Base-by-base conservation (phyloP, 768 basidiomycete species). In the Agaricus bisporus region DNA sequence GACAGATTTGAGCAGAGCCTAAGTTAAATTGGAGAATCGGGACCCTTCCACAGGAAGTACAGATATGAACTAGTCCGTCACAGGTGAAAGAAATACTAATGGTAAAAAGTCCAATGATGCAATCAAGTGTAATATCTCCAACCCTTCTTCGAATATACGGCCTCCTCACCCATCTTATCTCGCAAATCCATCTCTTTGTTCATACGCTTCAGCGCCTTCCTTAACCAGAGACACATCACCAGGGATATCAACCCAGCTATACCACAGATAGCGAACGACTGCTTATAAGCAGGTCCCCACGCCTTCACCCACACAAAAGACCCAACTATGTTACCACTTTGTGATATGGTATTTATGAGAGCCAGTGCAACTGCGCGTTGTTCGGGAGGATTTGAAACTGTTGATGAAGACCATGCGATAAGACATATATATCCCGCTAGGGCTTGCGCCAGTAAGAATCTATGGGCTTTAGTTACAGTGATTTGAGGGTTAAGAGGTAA, bases 301-400 rank as follows among this genome's bases (percentile, higher is more conserved):
- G 66, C 58, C 43, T 66, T 67, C 6, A 84, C 86, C 84, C 85
- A 91, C 18, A 81, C 69, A 61, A 86, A 93, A 73, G 90, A 85
- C 58, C 92, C 92, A 42, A 82, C 70, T 41, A 95, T 75, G 69
- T 94, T 95, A 0, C 93, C 93, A 3, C 90, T 73, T 61, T 90
- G 84, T 7, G 86, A 85, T 63, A 90, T 81, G 39, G 85, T 81
- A 66, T 94, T 92, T 61, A 92, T 80, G 56, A 88, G 69, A 1
- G 91, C 92, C 43, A 95, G 74, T 14, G 86, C 86, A n/a, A 93
- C 86, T 2, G 92, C 88, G 4, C 92, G 83, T 68, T 94, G 94
- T 15, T 85, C 82, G 5, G 90, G 77, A 26, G 92, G 84, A n/a
- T 81, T 64, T 7, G 73, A 64, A 12, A 80, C 70, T 17, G 76